Conservation (phyloP, 2,329 filamentous ascomycete genomes). For the Clarireedia hainanense region DNA sequence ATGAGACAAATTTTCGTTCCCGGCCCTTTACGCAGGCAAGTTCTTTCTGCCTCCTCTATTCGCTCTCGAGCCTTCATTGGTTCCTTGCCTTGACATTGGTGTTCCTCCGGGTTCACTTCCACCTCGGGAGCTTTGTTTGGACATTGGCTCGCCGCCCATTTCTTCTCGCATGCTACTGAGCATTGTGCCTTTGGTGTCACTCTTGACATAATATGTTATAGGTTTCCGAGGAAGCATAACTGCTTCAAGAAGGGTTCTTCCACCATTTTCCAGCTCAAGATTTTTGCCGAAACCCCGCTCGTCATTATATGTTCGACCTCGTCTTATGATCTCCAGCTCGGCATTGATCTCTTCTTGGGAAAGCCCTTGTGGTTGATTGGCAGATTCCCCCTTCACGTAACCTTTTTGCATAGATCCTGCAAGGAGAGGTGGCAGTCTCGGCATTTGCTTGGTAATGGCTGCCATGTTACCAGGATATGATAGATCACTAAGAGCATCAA, state of each 20-base stretch:
- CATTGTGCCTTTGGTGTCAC: constrained; percentile 11
- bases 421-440: constrained; percentile 26
- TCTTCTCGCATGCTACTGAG: constrained; percentile 9
- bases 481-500: constrained; percentile 53
- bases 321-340: constrained; percentile 26
- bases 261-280: constrained; percentile 26
- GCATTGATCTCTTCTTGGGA: constrained; percentile 13
- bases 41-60: too few species aligned
- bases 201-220: constrained; percentile 8
- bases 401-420: constrained; percentile 19
- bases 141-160: constrained; percentile 15
- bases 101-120: constrained; percentile 5
- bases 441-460: constrained; percentile 24
- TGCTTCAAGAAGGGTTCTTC: constrained; percentile 18
- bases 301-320: constrained; percentile 25
- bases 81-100: constrained; percentile 8
- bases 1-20: too few species aligned
- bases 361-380: constrained; percentile 14
- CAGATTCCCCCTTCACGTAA: constrained; percentile 19
- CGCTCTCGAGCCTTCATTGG: neutral
- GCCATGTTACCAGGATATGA: constrained; percentile 48
- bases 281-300: constrained; percentile 24
- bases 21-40: too few species aligned
- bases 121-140: constrained; percentile 11
- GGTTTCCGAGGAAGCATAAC: constrained; percentile 11